Evolutionary conservation across 1,139 yeast species (phyloP).

Genomic region (Zygosaccharomyces sapae): DNA sequence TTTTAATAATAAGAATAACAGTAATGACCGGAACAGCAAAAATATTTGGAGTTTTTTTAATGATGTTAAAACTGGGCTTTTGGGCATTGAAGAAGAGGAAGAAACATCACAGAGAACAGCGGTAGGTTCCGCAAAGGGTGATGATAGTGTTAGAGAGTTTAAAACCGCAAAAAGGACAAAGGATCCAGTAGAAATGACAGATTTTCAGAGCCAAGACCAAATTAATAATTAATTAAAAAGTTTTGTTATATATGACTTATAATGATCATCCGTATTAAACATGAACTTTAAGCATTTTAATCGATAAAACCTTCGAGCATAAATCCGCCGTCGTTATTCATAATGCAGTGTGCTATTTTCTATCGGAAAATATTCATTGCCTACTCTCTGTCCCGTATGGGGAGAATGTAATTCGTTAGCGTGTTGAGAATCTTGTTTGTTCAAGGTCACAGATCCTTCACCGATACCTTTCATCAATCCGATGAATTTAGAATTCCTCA

Average conservation of each 20-base stretch:
- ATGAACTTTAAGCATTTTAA: neutral
- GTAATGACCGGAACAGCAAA: neutral
- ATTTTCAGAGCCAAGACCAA: constrained; percentile 1
- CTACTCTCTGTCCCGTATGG: constrained; percentile 25
- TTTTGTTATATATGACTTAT: neutral
- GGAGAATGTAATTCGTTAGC: constrained; percentile 23
- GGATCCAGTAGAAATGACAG: constrained; percentile 17
- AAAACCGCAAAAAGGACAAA: constrained; percentile 17
- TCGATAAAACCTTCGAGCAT: neutral
- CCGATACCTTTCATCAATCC: constrained; percentile 32
- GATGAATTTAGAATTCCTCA: constrained; percentile 31
- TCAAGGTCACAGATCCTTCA: constrained; percentile 32
- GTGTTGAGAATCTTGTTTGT: constrained; percentile 18
- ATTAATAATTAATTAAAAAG: neutral
- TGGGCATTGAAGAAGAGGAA: constrained; percentile 37
- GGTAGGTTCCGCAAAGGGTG: constrained; percentile 1
- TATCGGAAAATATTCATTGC: constrained; percentile 26
- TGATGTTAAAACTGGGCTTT: constrained; percentile 39
- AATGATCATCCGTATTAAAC: neutral
- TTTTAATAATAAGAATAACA: neutral
- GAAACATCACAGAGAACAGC: constrained; percentile 6
- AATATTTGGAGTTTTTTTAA: constrained; percentile 39
- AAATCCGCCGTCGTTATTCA: neutral
- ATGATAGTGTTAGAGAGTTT: constrained; percentile 16
- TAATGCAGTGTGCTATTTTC: constrained; percentile 8